phyloP scores from a whole-genome alignment of 495 filamentous ascomycete species.

The Penicillium coffeae region DNA sequence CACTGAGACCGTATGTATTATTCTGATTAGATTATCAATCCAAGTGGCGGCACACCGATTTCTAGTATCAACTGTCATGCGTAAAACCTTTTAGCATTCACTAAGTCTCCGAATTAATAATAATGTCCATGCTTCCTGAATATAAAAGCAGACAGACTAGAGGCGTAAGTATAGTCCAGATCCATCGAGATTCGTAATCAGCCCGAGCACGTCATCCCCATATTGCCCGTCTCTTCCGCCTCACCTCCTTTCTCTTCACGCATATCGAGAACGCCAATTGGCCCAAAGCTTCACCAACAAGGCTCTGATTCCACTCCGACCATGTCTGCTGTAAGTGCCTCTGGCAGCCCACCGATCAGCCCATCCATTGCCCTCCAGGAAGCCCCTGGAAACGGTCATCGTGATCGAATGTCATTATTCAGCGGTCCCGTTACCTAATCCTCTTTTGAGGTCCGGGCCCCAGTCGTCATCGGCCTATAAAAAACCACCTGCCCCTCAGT shows the following conservation, averaged over 20 bases:
- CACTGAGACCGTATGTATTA: not conserved
- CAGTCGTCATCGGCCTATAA: conserved; percentile 29
- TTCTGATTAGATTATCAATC: not conserved
- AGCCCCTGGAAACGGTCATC: not conserved
- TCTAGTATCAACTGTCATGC: too few relatives aligned
- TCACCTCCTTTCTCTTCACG: conserved; percentile 7
- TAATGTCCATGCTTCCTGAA: not conserved
- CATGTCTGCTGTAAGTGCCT: conserved; percentile 18
- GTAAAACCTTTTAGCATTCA: too few relatives aligned
- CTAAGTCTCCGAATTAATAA: too few relatives aligned
- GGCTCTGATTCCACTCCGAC: conserved; percentile 3
- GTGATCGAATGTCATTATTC: conserved; percentile 9
- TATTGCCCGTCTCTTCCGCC: conserved; percentile 11
- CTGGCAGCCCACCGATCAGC: not conserved
- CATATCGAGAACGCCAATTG: not conserved
- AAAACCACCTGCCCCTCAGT: conserved; percentile 24
- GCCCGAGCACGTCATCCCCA: conserved; percentile 22
- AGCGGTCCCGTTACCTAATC: conserved; percentile 24
- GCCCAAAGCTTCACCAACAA: conserved; percentile 1
- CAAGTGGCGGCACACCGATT: not conserved
- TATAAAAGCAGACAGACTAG: too few relatives aligned
- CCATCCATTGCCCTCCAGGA: not conserved
- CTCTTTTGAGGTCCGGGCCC: not conserved
- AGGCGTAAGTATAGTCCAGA: conserved; percentile 4
- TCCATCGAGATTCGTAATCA: conserved; percentile 21